phyloP scores from a whole-genome alignment of 2,329 filamentous ascomycete genomes.

The Cylindrodendrum hubeiense region DNA sequence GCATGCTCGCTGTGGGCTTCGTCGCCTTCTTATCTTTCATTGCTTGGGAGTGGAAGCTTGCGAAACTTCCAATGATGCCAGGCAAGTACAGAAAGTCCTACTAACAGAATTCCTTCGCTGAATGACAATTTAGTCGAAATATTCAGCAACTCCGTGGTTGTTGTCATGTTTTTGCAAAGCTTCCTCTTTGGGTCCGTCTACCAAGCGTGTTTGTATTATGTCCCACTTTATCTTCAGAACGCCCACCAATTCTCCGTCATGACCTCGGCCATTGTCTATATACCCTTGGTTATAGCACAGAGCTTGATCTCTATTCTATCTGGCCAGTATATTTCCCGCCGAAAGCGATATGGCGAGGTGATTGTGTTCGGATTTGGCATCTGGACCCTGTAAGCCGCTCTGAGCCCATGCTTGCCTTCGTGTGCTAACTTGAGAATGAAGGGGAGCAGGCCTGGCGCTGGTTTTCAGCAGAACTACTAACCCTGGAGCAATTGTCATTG shows the following conservation, averaged over 20 bases:
- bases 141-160: slow-evolving; percentile 66
- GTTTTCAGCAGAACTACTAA: slow-evolving; percentile 60
- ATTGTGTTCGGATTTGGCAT: slow-evolving; percentile 58
- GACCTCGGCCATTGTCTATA: slow-evolving; percentile 64
- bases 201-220: slow-evolving; percentile 70
- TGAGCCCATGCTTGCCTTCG: not conserved
- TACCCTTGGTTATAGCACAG: slow-evolving; percentile 63
- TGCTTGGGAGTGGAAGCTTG: slow-evolving; percentile 77
- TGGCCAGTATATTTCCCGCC: slow-evolving; percentile 69
- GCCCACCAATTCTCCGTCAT: slow-evolving; percentile 51
- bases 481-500: slow-evolving; percentile 61
- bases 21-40: slow-evolving; percentile 72
- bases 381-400: slow-evolving; percentile 49
- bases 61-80: slow-evolving; percentile 82
- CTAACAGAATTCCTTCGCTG: not conserved
- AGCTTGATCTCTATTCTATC: slow-evolving; percentile 59
- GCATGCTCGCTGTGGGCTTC: slow-evolving; percentile 77
- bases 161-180: slow-evolving; percentile 67
- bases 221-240: slow-evolving; percentile 74
- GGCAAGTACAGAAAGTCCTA: slow-evolving; percentile 10
- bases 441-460: slow-evolving; percentile 64
- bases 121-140: slow-evolving; percentile 55
- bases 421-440: slow-evolving; percentile 8
- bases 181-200: slow-evolving; percentile 72
- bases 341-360: slow-evolving; percentile 69